phyloP scores from a whole-genome alignment of 306 rosid genomes.

The Pyrus pyrifolia region DNA sequence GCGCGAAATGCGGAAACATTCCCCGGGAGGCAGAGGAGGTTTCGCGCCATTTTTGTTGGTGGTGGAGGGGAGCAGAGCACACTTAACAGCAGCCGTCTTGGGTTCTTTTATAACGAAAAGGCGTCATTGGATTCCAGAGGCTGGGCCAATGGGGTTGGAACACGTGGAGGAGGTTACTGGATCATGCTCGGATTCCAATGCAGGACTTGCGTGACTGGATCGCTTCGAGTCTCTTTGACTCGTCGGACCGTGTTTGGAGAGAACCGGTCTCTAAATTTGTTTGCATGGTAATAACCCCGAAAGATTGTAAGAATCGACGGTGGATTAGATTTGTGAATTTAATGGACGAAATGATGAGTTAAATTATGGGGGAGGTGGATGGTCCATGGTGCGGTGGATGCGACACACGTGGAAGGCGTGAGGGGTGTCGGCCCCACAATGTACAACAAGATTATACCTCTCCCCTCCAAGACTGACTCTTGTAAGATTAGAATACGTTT shows the following conservation, averaged over 20 bases:
- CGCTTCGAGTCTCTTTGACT: constrained; percentile 24
- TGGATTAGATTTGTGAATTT: neutral
- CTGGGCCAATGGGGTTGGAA: neutral
- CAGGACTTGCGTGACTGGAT: constrained; percentile 39
- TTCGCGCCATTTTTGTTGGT: constrained; percentile 37
- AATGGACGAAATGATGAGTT: neutral
- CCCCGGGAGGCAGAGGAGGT: constrained; percentile 2
- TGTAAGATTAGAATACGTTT: no score
- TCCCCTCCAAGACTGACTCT: neutral
- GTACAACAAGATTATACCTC: neutral
- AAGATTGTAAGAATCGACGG: neutral
- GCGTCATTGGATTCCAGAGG: constrained; percentile 77
- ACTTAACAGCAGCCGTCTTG: neutral
- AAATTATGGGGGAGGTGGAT: neutral
- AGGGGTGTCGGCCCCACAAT: constrained; percentile 20
- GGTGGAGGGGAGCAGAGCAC: constrained; percentile 7
- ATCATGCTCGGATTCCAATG: constrained; percentile 43
- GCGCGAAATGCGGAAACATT: constrained; percentile 26
- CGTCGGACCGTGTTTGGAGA: constrained; percentile 18
- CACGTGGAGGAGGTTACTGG: constrained; percentile 47
- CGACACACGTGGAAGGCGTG: constrained; percentile 4
- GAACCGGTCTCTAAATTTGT: neutral
- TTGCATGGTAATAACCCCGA: no score
- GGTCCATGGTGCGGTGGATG: neutral
- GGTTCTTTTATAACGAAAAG: constrained; percentile 48